These are phyloP conservation scores for Cystoisospora suis DNA, from an alignment of 169 alveolate species.

Conservation along the genomic window DNA sequence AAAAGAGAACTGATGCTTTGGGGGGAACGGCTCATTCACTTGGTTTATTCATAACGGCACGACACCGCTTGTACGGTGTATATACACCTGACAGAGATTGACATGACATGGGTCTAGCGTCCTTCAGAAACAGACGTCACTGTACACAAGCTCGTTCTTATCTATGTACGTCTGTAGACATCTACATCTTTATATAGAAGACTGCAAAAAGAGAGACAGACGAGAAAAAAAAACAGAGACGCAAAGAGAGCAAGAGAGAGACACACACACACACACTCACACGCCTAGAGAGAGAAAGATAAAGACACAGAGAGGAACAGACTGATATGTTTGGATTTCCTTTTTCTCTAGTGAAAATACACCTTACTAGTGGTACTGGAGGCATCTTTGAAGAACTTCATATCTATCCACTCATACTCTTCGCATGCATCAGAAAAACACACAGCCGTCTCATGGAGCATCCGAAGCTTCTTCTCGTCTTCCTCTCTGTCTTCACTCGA, in stretches of 20 bases:
- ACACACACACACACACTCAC: background rate
- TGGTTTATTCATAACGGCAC: no score
- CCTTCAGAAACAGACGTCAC: no score
- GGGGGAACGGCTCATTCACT: no score
- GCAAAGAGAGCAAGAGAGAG: background rate
- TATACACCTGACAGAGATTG: no score
- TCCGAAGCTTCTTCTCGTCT: background rate
- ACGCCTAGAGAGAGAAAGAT: background rate
- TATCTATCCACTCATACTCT: slow-evolving; percentile 19
- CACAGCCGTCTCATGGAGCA: background rate
- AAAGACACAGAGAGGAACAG: background rate
- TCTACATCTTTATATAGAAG: no score
- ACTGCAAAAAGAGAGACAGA: background rate
- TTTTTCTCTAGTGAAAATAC: background rate
- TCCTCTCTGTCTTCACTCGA: background rate
- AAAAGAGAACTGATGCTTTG: no score
- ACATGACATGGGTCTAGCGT: no score
- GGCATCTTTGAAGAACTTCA: background rate
- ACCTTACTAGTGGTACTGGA: background rate
- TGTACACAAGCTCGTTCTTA: no score
- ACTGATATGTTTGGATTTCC: no score
- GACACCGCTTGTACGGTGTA: no score
- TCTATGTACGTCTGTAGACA: no score
- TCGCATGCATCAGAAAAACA: slow-evolving; percentile 10
- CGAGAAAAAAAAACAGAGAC: background rate